Base-by-base conservation (phyloP, 768 basidiomycete genomes). In the Crassisporium funariophilum region DNA sequence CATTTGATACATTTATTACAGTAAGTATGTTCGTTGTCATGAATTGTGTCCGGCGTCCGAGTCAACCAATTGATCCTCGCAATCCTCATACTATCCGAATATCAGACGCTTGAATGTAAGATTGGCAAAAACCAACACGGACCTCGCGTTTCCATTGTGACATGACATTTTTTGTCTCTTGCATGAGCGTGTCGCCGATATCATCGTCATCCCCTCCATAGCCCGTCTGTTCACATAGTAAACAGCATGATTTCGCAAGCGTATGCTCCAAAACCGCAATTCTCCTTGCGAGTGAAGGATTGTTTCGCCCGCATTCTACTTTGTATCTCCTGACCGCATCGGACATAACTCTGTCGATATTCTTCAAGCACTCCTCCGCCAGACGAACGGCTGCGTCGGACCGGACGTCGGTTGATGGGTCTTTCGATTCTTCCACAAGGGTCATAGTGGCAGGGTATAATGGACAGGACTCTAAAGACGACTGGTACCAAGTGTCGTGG, bases 221-320 rank as follows among this genome's bases (percentile, higher is more conserved):
- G 0, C 74, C 74, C 0, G 74, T 75, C 53, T 77, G 75, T 53
- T 77, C 75, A 37, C 68, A 72, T 12, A 77, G 60, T 48, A 75
- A 57, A 47, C 75, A 77, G 42, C 72, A 74, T 1, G 67, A 68
- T 38, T 67, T 64, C 1, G 69, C 68, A 12, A 77, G 58, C 4
- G 59, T 62, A 34, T 70, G 63, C 47, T 75, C 73, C 45, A 68
- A 70, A 2, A 58, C 50, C 16, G 67, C 69, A 29, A 77, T 69
- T 9, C 59, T 53, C 23, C 53, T 54, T 0, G 72, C 71, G 42
- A 71, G 49, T 16, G 58, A 60, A 21, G 55, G 36, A 31, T 65
- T 67, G 27, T 64, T 67, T 38, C 65, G 57, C 9, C 63, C 61
- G 35, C 68, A 66, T 41, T 77, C 74, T 17, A 60, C 61, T 50